Base-by-base conservation (phyloP, 768 basidiomycete species). In the Leccinum variicolor region DNA sequence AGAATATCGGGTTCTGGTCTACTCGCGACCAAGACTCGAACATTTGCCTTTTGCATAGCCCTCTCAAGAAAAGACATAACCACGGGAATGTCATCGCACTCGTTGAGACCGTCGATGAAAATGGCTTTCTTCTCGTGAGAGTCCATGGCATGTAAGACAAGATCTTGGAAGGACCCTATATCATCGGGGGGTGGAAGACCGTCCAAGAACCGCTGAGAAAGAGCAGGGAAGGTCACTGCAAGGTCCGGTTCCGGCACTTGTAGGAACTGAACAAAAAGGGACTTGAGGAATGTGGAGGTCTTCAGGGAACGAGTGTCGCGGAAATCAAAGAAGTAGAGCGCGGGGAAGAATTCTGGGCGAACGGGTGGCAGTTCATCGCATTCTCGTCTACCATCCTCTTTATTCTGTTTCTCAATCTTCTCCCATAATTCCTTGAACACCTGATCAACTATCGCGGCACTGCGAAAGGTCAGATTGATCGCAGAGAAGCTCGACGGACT, bases 271-370 rank as follows among this genome's bases (percentile, higher is more conserved):
- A 61, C 61, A 25, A 68, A 64, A 19, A 69, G 60, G 3, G 66
- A 66, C 31, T 62, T 66, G 52, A 69, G 52, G 47, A 69, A 62
- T 26, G 69, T 50, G 21, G 59, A 29, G 2, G 48, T 56, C 41
- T 54, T 55, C 48, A 64, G 11, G 3, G 61, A 55, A 49, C 68
- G 69, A 53, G 46, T 53, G 52, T 70, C 69, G 31, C 69, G 67
- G 52, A 61, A 66, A 57, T 69, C 69, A 51, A 70, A 69, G 33
- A 68, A 69, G 58, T 66, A 66, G 53, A 66, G 62, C 0, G 58
- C 69, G 3, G 69, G 62, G 50, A 63, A 63, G 55, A 68, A 68
- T 55, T 68, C 64, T 11, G 66, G 66, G 11, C 53, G 67, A 47
- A 66, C 15, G 5, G 52, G 53, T 51, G 60, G 57, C 3, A 58